These are phyloP conservation scores for Rhizoctonia solani DNA, from an alignment of 1,284 basidiomycete species.

Conservation along the genomic window DNA sequence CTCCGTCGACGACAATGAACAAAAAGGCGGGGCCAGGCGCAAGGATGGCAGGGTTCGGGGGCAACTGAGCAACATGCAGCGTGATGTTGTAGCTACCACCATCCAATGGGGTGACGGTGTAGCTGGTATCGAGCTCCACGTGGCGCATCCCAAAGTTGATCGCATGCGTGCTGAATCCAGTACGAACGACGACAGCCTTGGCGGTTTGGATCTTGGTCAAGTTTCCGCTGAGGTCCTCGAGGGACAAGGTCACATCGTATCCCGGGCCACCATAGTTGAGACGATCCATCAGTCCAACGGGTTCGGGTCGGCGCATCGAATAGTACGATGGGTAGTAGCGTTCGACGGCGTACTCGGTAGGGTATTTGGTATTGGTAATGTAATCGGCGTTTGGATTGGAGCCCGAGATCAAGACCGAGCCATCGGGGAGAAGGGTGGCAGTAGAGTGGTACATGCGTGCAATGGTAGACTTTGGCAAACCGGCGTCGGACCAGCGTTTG, in stretches of 20 bases:
- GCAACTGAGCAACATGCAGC: slow-evolving; percentile 77
- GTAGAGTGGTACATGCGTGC: slow-evolving; percentile 81
- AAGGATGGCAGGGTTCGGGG: slow-evolving; percentile 82
- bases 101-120: slow-evolving; percentile 29
- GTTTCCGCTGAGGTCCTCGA: slow-evolving; percentile 59
- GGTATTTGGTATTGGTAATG: slow-evolving; percentile 56
- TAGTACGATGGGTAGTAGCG: slow-evolving; percentile 77
- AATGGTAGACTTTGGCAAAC: slow-evolving; percentile 59
- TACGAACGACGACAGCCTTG: slow-evolving; percentile 74
- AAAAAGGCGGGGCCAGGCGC: slow-evolving; percentile 84
- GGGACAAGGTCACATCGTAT: slow-evolving; percentile 70
- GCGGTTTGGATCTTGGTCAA: slow-evolving; percentile 58
- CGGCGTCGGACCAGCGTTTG: slow-evolving; percentile 65
- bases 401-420: slow-evolving; percentile 70
- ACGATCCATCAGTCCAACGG: slow-evolving; percentile 64
- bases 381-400: slow-evolving; percentile 86
- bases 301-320: slow-evolving; percentile 73
- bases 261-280: slow-evolving; percentile 77
- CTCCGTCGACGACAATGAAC: slow-evolving; percentile 79
- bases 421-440: slow-evolving; percentile 69
- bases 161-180: slow-evolving; percentile 86
- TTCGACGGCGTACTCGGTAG: slow-evolving; percentile 83
- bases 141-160: slow-evolving; percentile 48
- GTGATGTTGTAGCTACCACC: slow-evolving; percentile 45
- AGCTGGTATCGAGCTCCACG: slow-evolving; percentile 34